Base-by-base conservation (phyloP, 2,329 filamentous ascomycete genomes). In the Arthrinium phaeospermum region DNA sequence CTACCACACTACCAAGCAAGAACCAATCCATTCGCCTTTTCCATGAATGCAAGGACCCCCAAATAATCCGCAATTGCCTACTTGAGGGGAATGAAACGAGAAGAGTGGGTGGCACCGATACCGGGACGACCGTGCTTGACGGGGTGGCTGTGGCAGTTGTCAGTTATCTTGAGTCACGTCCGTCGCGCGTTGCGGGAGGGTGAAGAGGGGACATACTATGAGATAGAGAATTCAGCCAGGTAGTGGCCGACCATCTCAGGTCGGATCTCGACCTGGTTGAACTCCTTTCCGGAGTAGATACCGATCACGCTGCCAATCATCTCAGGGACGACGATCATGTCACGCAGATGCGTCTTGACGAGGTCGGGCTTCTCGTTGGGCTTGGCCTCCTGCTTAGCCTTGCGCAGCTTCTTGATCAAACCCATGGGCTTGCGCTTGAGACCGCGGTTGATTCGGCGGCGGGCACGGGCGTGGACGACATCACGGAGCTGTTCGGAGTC, bases 251-350 rank as follows among this genome's bases (percentile, higher is more conserved):
- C 96, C 96, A 99, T 99, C 91, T 99, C 96, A 82, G 96, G 96
- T 93, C 98, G 98, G 90, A 99, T 96, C 89, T 99, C 96, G 82
- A 99, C 95, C 91, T 98, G 96, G 93, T 99, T 99, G 94, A 99
- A 99, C 89, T 98, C 95, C 93, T 99, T 99, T 85, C 96, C 96
- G 80, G 94, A 98, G 94, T 99, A 99, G 91, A 99, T 96, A 85
- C 95, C 96, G 83, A 99, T 93, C 83, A 99, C 96, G 87, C 91
- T 94, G 83, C 96, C 96, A 85, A 99, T 99, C 96, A 99, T 98
- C 91, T 99, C 96, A 82, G 96, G 96, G 81, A 99, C 96, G 84
- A 99, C 92, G 86, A 99, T 98, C 96, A 99, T 99, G 91, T 99
- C 93, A 88, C 96, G 95, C 83, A 99, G 93, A 87, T 99, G 96